phyloP scores from a whole-genome alignment of 2,329 filamentous ascomycete genomes.

The Colletotrichum tropicicola region DNA sequence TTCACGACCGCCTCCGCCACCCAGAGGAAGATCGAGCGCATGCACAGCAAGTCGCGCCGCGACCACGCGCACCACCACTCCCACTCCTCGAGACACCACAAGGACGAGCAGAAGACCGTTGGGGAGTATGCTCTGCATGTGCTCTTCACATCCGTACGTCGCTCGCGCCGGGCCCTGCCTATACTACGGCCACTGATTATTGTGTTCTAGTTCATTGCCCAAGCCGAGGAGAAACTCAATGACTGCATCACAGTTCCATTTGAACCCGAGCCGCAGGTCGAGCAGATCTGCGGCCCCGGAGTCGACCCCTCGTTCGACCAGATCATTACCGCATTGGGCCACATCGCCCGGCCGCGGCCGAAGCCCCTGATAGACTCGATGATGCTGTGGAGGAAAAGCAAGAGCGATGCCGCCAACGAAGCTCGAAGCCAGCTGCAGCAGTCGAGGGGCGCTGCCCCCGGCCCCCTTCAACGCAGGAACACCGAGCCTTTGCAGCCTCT shows the following conservation, averaged over 20 bases:
- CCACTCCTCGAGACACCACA: slow-evolving; percentile 74
- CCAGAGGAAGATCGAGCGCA: slow-evolving; percentile 66
- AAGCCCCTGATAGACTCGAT: slow-evolving; percentile 96
- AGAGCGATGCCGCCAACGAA: slow-evolving; percentile 86
- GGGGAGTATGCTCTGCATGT: slow-evolving; percentile 98
- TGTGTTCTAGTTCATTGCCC: slow-evolving; percentile 78
- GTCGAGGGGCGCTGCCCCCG: slow-evolving; percentile 50
- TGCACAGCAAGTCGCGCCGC: slow-evolving; percentile 74
- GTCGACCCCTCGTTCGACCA: slow-evolving; percentile 93
- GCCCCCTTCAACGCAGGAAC: slow-evolving; percentile 72
- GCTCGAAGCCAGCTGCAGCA: slow-evolving; percentile 69
- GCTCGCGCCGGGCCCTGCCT: not conserved
- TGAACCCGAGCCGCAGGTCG: slow-evolving; percentile 84
- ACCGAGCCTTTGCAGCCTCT: slow-evolving; percentile 72
- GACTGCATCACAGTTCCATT: slow-evolving; percentile 84
- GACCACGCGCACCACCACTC: slow-evolving; percentile 81
- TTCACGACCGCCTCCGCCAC: slow-evolving; percentile 50
- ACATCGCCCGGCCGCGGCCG: slow-evolving; percentile 93
- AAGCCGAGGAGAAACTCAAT: slow-evolving; percentile 96
- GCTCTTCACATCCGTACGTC: slow-evolving; percentile 85
- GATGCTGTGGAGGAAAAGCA: slow-evolving; percentile 97
- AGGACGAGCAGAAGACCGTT: slow-evolving; percentile 88
- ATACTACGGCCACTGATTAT: slow-evolving; percentile 39
- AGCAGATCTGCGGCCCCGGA: slow-evolving; percentile 89
- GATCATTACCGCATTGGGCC: slow-evolving; percentile 89